Evolutionary conservation across 495 filamentous ascomycete genomes (phyloP), one percentile per base, ranked within the genome.

Genomic region (Aspergillus ostianus): DNA sequence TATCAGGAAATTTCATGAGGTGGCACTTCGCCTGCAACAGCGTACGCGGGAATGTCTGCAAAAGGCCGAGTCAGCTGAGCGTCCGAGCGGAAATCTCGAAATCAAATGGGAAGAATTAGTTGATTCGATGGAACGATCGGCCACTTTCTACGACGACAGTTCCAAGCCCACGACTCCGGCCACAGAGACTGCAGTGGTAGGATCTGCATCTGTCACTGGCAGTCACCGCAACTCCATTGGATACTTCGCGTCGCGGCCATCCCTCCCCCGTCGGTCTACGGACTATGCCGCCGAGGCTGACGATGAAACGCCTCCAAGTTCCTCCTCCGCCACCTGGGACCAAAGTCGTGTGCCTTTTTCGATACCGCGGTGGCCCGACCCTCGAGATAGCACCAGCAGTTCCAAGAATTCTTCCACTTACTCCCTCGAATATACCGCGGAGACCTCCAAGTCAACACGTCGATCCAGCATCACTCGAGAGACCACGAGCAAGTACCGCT

Each of bases 21-120:
- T 90, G 8, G 97, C 93, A 63, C 65, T 86, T 41, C 75, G 73
- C n/a, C 78, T 96, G 4, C 85, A 89, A 58, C 80, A 84, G 54
- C 87, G 92, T 13, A 87, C 93, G 1, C 80, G 84, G 56, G 87
- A 89, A 51, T 93, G 90, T 62, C 74, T 92, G 20, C 78, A 76
- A 58, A 79, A 80, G 45, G 88, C 89, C 0, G 94, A 98, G 66
- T 81, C 85, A 53, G 88, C 86, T 6, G 88, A 85, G 70, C 82
- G 82, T 51, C 86, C 87, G 7, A 82, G 69, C 52, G 83, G 82
- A 17, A 78, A 75, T 27, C 74, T 89, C 45, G 80, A 84, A 54
- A 70, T 85, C 47, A 83, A 87, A 59, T 87, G 91, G 80, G 84
- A 90, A 57, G 90, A 93, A 65, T 74, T 89, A 9, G 82, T 92